Conservation (phyloP, 768 basidiomycete species). For the Tylopilus rubrobrunneus region DNA sequence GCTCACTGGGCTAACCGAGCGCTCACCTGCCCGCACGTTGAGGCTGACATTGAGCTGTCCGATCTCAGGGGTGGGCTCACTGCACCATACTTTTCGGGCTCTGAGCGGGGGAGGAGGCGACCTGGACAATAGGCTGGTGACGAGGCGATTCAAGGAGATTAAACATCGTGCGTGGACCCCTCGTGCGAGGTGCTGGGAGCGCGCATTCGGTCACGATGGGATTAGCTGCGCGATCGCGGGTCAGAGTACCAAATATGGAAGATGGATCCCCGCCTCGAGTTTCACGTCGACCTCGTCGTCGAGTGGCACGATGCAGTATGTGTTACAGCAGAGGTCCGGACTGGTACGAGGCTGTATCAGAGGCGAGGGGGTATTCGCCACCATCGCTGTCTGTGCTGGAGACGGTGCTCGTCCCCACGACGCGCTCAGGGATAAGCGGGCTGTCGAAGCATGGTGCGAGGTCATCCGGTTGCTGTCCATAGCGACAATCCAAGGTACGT, state of each 20-base stretch:
- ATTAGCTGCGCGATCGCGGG: too few relatives aligned
- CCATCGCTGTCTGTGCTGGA: too few relatives aligned
- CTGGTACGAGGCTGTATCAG: slow-evolving; percentile 55
- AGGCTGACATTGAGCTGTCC: slow-evolving; percentile 11
- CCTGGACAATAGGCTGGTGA: slow-evolving; percentile 11
- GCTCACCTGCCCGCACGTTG: slow-evolving; percentile 15
- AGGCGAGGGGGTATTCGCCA: slow-evolving; percentile 29
- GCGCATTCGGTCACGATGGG: too few relatives aligned
- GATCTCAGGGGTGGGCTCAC: slow-evolving; percentile 14
- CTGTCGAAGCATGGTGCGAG: slow-evolving; percentile 23
- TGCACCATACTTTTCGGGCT: background rate
- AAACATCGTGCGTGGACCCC: too few relatives aligned
- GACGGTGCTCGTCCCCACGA: slow-evolving; percentile 52
- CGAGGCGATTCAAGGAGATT: too few relatives aligned
- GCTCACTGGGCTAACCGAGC: background rate
- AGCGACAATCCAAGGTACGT: slow-evolving; percentile 42
- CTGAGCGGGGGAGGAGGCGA: slow-evolving; percentile 8
- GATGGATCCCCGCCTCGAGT: too few relatives aligned
- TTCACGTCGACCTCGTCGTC: too few relatives aligned
- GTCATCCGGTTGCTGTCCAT: slow-evolving; percentile 37
- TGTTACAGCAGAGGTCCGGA: slow-evolving; percentile 42
- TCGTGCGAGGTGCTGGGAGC: too few relatives aligned
- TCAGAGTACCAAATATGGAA: too few relatives aligned
- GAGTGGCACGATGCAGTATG: slow-evolving; percentile 21
- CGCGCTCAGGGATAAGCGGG: slow-evolving; percentile 41